Percentiles rank a stretch among this genome's conserved stretches.
Conservation (phyloP, 768 basidiomycete species). For the Leccinellum albellum region DNA sequence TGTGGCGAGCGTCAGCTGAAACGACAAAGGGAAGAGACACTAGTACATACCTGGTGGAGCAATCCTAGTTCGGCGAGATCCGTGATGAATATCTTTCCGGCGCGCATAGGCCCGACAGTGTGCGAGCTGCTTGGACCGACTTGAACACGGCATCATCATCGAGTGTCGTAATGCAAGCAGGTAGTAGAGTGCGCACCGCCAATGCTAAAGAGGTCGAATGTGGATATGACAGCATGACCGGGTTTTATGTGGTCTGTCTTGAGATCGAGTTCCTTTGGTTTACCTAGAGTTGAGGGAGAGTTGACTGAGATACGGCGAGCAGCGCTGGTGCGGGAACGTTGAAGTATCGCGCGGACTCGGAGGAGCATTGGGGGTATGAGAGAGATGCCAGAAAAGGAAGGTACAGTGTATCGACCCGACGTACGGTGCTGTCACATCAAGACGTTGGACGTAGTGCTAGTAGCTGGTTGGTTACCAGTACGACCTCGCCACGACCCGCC, state of each 20-base stretch:
- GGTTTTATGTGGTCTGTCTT: conserved; percentile 32
- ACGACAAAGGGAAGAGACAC: background rate
- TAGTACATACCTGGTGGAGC: conserved; percentile 55
- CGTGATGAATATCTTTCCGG: conserved; percentile 81
- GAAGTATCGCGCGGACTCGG: no score
- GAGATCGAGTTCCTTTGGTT: conserved; percentile 1
- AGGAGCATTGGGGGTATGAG: background rate
- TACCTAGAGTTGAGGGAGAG: conserved; percentile 3
- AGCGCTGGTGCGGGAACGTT: background rate
- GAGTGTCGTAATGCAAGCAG: background rate
- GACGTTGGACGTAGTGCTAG: no score
- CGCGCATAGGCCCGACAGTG: conserved; percentile 85
- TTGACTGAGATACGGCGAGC: conserved; percentile 10
- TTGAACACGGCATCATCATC: conserved; percentile 32
- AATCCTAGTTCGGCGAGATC: conserved; percentile 67
- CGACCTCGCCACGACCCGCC: no score
- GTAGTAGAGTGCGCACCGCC: conserved; percentile 54
- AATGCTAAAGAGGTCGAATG: conserved; percentile 90
- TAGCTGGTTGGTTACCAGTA: no score
- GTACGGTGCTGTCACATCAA: background rate
- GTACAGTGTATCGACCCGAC: background rate
- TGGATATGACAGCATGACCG: conserved; percentile 89
- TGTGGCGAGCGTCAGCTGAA: background rate
- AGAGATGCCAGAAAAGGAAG: conserved; percentile 6
- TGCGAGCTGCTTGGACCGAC: conserved; percentile 62